Evolutionary conservation across 2,329 filamentous ascomycete species (phyloP).

Genomic region (Byssochlamys sp.): DNA sequence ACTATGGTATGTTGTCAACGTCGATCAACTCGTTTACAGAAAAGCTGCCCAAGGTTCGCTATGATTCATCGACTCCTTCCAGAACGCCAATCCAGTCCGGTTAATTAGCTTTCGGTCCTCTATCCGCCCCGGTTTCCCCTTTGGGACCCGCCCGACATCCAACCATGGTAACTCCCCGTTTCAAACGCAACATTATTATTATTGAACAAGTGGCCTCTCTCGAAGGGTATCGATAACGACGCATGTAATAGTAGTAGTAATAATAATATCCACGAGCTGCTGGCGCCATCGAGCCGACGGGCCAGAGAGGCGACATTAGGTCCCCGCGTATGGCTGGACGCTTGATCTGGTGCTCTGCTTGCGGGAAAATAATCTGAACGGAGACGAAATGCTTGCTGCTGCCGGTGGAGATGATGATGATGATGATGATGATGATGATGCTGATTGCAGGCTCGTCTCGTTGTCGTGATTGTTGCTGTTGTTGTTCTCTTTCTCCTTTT

Average conservation of each 20-base stretch:
- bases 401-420: slow-evolving; percentile 10
- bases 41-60: background rate
- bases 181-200: too few relatives aligned
- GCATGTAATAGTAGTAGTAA: background rate
- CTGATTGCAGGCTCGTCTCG: background rate
- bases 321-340: slow-evolving; percentile 28
- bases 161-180: background rate
- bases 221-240: background rate
- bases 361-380: background rate
- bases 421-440: background rate
- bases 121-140: background rate
- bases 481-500: slow-evolving; percentile 2
- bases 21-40: background rate
- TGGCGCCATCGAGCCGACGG: background rate
- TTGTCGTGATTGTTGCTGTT: slow-evolving; percentile 1
- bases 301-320: slow-evolving; percentile 11
- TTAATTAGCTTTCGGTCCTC: background rate
- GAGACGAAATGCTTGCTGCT: slow-evolving; percentile 21
- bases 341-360: slow-evolving; percentile 7
- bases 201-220: background rate
- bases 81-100: background rate
- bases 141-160: background rate
- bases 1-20: background rate
- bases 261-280: background rate
- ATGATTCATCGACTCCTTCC: slow-evolving; percentile 1